Evolutionary conservation across 306 rosid species (phyloP), one percentile per base, ranked within the genome.

Genomic region (Arachis hypogaea): DNA sequence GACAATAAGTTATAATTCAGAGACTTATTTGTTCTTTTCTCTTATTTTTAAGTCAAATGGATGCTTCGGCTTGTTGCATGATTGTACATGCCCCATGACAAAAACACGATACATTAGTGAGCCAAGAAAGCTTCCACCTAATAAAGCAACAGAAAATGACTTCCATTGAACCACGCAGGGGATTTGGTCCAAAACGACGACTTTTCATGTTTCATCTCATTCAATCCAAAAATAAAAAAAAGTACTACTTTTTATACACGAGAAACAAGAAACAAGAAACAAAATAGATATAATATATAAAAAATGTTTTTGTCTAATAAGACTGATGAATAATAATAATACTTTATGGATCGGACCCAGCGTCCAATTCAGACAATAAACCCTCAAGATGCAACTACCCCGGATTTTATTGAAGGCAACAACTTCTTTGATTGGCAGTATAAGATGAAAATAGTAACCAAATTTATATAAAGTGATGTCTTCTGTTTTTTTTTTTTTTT

Each of bases 101-200:
- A 72, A 40, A 60, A 66, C 72, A 44, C 4, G 28, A 50, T 60
- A 61, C 73, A 10, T 14, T 14, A 45, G 61, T 16, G 71, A 67
- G 79, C 51, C 42, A 59, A 71, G 60, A 60, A 67, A 33, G 38
- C 28, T 54, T 79, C 43, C 45, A 75, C 77, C 84, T 80, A 80
- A 56, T 74, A 80, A 68, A 75, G 80, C 77, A 69, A 69, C 51
- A 56, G 80, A 80, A 80, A 80, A 69, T 42, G 84, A 75, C 80
- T 55, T 63, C 11, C 8, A 6, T 69, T 69, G 84, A 80, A 80
- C 63, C 57, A 54, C 62, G 47, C 57, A 51, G 59, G 62, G 11
- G 54, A 49, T 36, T 60, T 9, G 64, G 77, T 9, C 59, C 73
- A 44, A 74, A 57, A 56, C 12, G 5, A 59, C 42, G 69, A 75